A percentile compares a stretch with the other conserved stretches of the same genome.
Conservation (phyloP, 192 early-diverging fungal species). For the Oehlia diaphana region DNA sequence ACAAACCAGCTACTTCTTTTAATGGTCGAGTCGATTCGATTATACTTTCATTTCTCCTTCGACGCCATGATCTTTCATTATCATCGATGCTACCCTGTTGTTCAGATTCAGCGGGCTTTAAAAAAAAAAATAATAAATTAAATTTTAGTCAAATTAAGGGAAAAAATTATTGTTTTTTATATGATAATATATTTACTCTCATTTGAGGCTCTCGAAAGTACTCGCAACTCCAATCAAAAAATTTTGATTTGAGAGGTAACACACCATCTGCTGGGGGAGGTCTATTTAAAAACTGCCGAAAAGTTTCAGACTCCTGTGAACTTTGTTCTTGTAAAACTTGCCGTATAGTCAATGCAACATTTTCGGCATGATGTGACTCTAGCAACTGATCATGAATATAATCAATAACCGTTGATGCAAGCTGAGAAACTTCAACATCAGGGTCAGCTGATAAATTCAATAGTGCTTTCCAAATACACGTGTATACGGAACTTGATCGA, state of each 20-base stretch:
- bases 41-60: slow-evolving; percentile 66
- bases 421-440: slow-evolving; percentile 69
- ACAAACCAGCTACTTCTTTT: slow-evolving; percentile 52
- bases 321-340: slow-evolving; percentile 10
- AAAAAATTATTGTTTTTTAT: neutral
- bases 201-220: slow-evolving; percentile 90
- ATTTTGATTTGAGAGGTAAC: slow-evolving; percentile 60
- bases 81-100: slow-evolving; percentile 77
- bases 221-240: slow-evolving; percentile 85
- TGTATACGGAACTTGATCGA: slow-evolving; percentile 55
- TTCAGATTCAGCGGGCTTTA: slow-evolving; percentile 69
- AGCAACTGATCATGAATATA: slow-evolving; percentile 49
- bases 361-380: slow-evolving; percentile 29
- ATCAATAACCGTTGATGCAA: slow-evolving; percentile 77
- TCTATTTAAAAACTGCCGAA: slow-evolving; percentile 17
- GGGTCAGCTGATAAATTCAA: slow-evolving; percentile 82
- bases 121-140: slow-evolving; percentile 28
- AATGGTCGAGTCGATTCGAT: slow-evolving; percentile 51
- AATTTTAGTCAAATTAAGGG: neutral
- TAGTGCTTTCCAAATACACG: slow-evolving; percentile 78
- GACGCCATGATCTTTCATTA: slow-evolving; percentile 73
- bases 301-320: neutral
- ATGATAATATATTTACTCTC: slow-evolving; percentile 35
- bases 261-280: slow-evolving; percentile 30
- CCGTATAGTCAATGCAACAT: slow-evolving; percentile 15